These are phyloP conservation scores for Saccharomycopsis fibuligera DNA, from an alignment of 805 yeast genomes.

Conservation along the genomic window DNA sequence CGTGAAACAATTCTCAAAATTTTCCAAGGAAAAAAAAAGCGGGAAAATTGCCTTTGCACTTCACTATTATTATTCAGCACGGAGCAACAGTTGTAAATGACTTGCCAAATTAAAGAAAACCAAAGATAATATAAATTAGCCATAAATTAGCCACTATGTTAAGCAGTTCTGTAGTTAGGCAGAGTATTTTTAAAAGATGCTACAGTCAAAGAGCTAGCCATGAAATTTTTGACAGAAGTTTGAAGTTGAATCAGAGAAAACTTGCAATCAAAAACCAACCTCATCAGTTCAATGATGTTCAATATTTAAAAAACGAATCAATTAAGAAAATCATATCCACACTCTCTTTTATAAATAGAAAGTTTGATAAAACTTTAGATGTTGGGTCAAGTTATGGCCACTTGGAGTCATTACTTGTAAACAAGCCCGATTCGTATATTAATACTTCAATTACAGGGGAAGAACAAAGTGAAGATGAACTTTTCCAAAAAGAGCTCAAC, in stretches of 20 bases:
- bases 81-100: too few relatives aligned
- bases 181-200: too few relatives aligned
- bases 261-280: conserved; percentile 37
- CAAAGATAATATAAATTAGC: too few relatives aligned
- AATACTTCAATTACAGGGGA: conserved; percentile 11
- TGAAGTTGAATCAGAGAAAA: conserved; percentile 57
- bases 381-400: conserved; percentile 72
- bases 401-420: conserved; percentile 30
- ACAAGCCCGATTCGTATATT: neutral
- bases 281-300: conserved; percentile 47
- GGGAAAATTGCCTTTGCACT: too few relatives aligned
- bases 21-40: too few relatives aligned
- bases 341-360: conserved; percentile 62
- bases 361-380: conserved; percentile 56
- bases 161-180: too few relatives aligned
- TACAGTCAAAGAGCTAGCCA: conserved; percentile 21
- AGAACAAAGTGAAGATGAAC: conserved; percentile 33
- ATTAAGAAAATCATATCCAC: conserved; percentile 70
- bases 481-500: conserved; percentile 45
- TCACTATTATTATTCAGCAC: too few relatives aligned
- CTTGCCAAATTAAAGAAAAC: too few relatives aligned
- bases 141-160: too few relatives aligned
- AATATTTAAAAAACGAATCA: conserved; percentile 69
- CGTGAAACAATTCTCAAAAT: too few relatives aligned
- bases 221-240: conserved; percentile 55